Conservation (phyloP, 805 yeast genomes). For the Candida oleophila region DNA sequence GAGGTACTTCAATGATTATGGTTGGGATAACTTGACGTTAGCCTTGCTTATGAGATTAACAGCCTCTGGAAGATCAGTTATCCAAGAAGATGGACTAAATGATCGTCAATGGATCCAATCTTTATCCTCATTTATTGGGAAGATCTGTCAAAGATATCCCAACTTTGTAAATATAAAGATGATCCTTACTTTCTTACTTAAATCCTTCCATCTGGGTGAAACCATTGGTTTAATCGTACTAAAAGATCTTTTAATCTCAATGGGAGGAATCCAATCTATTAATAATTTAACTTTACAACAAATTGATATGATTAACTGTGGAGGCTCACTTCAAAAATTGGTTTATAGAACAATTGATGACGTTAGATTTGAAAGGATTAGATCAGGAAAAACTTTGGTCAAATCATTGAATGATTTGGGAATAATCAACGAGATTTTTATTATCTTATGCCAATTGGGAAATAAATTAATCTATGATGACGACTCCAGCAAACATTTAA, state of each 20-base stretch:
- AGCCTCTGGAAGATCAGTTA: slow-evolving; percentile 56
- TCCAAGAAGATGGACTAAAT: slow-evolving; percentile 77
- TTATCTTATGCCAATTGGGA: slow-evolving; percentile 55
- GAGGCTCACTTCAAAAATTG: slow-evolving; percentile 50
- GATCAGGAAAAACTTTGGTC: slow-evolving; percentile 53
- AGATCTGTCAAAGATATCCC: slow-evolving; percentile 56
- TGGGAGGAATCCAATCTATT: slow-evolving; percentile 77
- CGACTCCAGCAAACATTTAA: slow-evolving; percentile 48
- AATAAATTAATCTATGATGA: slow-evolving; percentile 35
- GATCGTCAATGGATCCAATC: slow-evolving; percentile 87
- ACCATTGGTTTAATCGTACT: slow-evolving; percentile 62
- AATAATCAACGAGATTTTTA: slow-evolving; percentile 60
- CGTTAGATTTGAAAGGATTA: slow-evolving; percentile 45
- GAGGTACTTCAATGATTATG: slow-evolving; percentile 66
- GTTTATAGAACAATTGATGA: slow-evolving; percentile 63
- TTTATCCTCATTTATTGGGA: slow-evolving; percentile 74
- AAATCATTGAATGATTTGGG: slow-evolving; percentile 42
- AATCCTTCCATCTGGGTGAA: slow-evolving; percentile 61
- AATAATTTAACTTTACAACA: slow-evolving; percentile 67
- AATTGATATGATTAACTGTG: slow-evolving; percentile 64
- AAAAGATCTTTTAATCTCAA: slow-evolving; percentile 61
- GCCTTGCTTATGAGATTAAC: slow-evolving; percentile 72
- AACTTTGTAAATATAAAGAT: slow-evolving; percentile 59
- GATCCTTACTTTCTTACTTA: slow-evolving; percentile 56
- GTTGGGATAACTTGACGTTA: slow-evolving; percentile 82